A percentile compares a stretch with the other conserved stretches of the same genome.
Evolutionary conservation across 192 early-diverging fungal species (phyloP).

Genomic region (Backusella liffmaniae): DNA sequence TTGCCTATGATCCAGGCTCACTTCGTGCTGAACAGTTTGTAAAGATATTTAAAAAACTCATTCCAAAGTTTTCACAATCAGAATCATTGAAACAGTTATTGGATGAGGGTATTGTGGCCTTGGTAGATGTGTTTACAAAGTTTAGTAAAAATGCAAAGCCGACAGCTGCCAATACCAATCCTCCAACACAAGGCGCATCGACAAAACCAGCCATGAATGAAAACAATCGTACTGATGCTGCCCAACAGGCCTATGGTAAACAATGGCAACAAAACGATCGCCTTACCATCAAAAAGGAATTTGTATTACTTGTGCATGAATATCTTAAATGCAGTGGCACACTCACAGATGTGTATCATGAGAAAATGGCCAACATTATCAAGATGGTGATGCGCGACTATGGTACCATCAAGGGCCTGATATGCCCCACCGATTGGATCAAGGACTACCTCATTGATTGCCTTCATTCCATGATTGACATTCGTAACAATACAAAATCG

Average conservation of each 20-base stretch:
- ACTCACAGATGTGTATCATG: slow-evolving; percentile 44
- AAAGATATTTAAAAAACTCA: slow-evolving; percentile 37
- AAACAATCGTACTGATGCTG: neutral
- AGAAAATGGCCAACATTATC: slow-evolving; percentile 46
- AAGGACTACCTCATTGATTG: slow-evolving; percentile 46
- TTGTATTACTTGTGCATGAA: slow-evolving; percentile 43
- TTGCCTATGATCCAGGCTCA: slow-evolving; percentile 56
- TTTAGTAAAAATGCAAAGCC: slow-evolving; percentile 49
- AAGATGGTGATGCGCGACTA: slow-evolving; percentile 48
- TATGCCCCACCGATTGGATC: slow-evolving; percentile 46
- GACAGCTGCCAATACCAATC: slow-evolving; percentile 7
- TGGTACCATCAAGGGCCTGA: slow-evolving; percentile 29
- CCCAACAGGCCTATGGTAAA: slow-evolving; percentile 44
- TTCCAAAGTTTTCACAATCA: slow-evolving; percentile 39
- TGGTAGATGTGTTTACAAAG: slow-evolving; percentile 50
- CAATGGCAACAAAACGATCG: slow-evolving; percentile 60
- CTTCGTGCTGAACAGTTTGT: slow-evolving; percentile 59
- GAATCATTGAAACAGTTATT: slow-evolving; percentile 17
- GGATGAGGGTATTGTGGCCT: slow-evolving; percentile 43
- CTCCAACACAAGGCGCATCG: neutral
- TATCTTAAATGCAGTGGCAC: slow-evolving; percentile 44
- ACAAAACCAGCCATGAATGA: neutral
- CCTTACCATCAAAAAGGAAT: slow-evolving; percentile 54
- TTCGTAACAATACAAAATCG: slow-evolving; percentile 24
- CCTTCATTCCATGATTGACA: slow-evolving; percentile 26